phyloP scores from a whole-genome alignment of 108 stramenopile genomes.

The Cylindrotheca fusiformis region DNA sequence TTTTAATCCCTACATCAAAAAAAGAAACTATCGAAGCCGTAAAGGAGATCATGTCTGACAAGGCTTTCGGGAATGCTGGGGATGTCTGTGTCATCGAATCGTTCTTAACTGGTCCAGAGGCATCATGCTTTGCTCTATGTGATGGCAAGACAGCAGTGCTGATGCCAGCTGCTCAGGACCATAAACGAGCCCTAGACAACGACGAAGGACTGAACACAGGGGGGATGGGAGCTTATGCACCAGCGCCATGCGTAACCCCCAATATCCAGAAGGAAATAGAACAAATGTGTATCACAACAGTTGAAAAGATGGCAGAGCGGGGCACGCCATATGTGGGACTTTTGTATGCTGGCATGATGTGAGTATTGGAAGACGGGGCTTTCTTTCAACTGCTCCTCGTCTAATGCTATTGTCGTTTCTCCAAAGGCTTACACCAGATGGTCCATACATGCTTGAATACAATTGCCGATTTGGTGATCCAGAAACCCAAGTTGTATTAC shows the following conservation, averaged over 20 bases:
- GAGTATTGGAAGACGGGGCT: slow-evolving; percentile 27
- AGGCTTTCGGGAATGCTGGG: slow-evolving; percentile 92
- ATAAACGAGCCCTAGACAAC: slow-evolving; percentile 97
- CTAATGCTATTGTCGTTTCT: slow-evolving; percentile 4
- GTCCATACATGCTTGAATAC: slow-evolving; percentile 94
- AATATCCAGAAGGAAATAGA: slow-evolving; percentile 84
- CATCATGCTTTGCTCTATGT: slow-evolving; percentile 93
- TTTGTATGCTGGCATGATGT: slow-evolving; percentile 99
- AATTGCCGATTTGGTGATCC: slow-evolving; percentile 99
- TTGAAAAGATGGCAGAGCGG: slow-evolving; percentile 92
- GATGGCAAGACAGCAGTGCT: slow-evolving; percentile 92
- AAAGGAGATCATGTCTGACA: slow-evolving; percentile 93
- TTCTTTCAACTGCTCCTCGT: not conserved
- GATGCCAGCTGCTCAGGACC: slow-evolving; percentile 96
- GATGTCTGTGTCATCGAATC: slow-evolving; percentile 98
- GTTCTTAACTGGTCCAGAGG: slow-evolving; percentile 97
- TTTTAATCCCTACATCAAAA: slow-evolving; percentile 88
- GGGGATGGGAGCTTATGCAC: slow-evolving; percentile 99
- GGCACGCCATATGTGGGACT: slow-evolving; percentile 96
- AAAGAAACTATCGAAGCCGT: slow-evolving; percentile 92
- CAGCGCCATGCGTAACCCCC: slow-evolving; percentile 94
- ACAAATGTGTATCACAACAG: slow-evolving; percentile 89
- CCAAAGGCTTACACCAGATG: slow-evolving; percentile 78
- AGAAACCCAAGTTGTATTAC: slow-evolving; percentile 97
- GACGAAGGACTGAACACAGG: slow-evolving; percentile 98